phyloP scores from a whole-genome alignment of 2,329 filamentous ascomycete species.

The Fusarium xyrophilum region DNA sequence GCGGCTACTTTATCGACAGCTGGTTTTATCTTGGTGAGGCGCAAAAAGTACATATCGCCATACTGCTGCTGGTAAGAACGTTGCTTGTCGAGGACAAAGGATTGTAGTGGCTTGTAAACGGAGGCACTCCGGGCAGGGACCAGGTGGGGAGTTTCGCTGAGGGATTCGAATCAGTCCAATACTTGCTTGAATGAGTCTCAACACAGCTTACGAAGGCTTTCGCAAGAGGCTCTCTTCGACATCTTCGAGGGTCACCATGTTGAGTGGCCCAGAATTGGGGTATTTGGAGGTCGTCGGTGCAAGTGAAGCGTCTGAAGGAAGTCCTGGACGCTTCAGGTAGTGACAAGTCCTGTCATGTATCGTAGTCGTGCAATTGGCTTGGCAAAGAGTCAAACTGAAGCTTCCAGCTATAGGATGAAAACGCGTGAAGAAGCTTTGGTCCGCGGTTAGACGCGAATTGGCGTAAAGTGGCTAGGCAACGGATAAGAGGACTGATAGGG shows the following conservation, averaged over 20 bases:
- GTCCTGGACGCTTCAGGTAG: background rate
- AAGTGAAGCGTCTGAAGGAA: background rate
- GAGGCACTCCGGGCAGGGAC: constrained; percentile 61
- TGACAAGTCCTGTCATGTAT: background rate
- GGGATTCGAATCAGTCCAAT: background rate
- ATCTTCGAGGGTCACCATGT: constrained; percentile 48
- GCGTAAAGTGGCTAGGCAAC: constrained; percentile 42
- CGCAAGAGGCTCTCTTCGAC: constrained; percentile 45
- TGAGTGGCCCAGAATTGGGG: background rate
- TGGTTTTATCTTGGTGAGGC: constrained; percentile 86
- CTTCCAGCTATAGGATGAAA: constrained; percentile 2
- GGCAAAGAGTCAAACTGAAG: constrained; percentile 1
- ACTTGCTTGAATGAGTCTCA: background rate
- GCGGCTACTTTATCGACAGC: constrained; percentile 76
- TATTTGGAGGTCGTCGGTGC: background rate
- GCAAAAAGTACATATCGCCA: constrained; percentile 96
- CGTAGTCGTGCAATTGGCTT: constrained; percentile 3
- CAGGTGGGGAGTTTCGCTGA: constrained; percentile 47
- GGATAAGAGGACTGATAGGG: constrained; percentile 6
- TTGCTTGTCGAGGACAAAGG: constrained; percentile 74
- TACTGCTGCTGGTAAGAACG: constrained; percentile 92
- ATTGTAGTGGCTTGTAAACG: constrained; percentile 75
- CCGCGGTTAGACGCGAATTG: constrained; percentile 35
- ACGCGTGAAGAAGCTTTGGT: constrained; percentile 34
- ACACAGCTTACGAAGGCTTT: constrained; percentile 43